phyloP scores from a whole-genome alignment of 768 basidiomycete species.

The Pleurotus salmoneostramineus region DNA sequence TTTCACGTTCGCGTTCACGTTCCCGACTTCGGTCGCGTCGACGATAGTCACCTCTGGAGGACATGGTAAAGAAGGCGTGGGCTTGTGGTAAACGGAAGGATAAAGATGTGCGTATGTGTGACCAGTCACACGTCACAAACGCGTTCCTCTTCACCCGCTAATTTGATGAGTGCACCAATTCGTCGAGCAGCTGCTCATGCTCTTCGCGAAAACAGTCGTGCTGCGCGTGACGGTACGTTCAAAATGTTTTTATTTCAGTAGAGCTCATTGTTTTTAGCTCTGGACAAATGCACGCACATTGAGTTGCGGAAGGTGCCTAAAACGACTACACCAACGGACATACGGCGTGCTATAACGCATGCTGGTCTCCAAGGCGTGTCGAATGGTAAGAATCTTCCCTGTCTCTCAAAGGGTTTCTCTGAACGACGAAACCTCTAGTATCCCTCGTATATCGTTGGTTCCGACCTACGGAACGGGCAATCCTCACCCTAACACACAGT shows the following conservation, averaged over 20 bases:
- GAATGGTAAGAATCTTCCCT: slow-evolving; percentile 28
- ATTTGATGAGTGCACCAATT: neutral
- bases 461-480: slow-evolving; percentile 53
- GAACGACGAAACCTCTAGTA: slow-evolving; percentile 29
- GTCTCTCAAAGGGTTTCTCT: too few species aligned
- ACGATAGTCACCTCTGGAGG: slow-evolving; percentile 51
- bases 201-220: neutral
- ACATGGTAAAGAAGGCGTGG: slow-evolving; percentile 33
- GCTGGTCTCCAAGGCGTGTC: slow-evolving; percentile 41
- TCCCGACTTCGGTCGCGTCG: slow-evolving; percentile 63
- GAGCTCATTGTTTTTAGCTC: slow-evolving; percentile 11
- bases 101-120: neutral
- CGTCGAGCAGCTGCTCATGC: slow-evolving; percentile 3
- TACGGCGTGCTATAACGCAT: slow-evolving; percentile 40
- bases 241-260: neutral
- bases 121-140: slow-evolving; percentile 3
- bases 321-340: slow-evolving; percentile 51
- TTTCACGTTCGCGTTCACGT: slow-evolving; percentile 33
- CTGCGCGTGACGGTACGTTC: neutral
- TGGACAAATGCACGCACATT: slow-evolving; percentile 34
- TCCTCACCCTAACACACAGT: slow-evolving; percentile 48
- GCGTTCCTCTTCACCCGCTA: neutral
- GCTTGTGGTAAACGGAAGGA: neutral
- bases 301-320: slow-evolving; percentile 45
- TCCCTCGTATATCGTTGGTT: slow-evolving; percentile 59